These are phyloP conservation scores for Fusarium sp. DNA, from an alignment of 2,329 filamentous ascomycete species.

Conservation along the genomic window DNA sequence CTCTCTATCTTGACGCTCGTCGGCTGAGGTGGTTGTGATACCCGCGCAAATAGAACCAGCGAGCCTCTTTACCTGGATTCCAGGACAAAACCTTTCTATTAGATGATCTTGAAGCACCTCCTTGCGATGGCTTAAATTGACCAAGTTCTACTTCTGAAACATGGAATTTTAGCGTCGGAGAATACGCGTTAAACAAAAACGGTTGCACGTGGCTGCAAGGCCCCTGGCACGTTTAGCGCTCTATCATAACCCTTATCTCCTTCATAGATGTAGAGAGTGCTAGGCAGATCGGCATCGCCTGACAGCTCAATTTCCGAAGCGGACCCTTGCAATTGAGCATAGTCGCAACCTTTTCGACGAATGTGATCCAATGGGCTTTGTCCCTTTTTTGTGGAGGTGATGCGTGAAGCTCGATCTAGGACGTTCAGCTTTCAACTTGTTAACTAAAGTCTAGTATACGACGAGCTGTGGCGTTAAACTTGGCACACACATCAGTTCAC, in stretches of 20 bases:
- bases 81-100: not conserved
- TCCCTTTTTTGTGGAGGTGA: too few relatives aligned
- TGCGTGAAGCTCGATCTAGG: too few relatives aligned
- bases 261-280: too few relatives aligned
- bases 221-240: not conserved
- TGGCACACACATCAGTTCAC: too few relatives aligned
- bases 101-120: not conserved
- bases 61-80: not conserved
- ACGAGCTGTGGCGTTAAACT: too few relatives aligned
- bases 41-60: not conserved
- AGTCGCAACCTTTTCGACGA: not conserved
- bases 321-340: too few relatives aligned
- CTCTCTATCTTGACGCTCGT: not conserved
- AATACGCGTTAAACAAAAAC: not conserved
- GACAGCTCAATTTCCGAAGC: too few relatives aligned
- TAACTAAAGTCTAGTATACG: too few relatives aligned
- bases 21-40: not conserved
- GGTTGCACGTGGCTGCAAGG: conserved; percentile 3
- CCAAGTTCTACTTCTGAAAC: not conserved
- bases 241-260: not conserved
- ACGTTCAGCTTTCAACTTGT: too few relatives aligned
- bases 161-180: not conserved
- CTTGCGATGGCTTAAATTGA: not conserved
- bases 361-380: too few relatives aligned
- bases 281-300: too few relatives aligned